Evolutionary conservation across 768 basidiomycete genomes (phyloP), one percentile per base, ranked within the genome.

Genomic region (Sporobolomyces phaffii): DNA sequence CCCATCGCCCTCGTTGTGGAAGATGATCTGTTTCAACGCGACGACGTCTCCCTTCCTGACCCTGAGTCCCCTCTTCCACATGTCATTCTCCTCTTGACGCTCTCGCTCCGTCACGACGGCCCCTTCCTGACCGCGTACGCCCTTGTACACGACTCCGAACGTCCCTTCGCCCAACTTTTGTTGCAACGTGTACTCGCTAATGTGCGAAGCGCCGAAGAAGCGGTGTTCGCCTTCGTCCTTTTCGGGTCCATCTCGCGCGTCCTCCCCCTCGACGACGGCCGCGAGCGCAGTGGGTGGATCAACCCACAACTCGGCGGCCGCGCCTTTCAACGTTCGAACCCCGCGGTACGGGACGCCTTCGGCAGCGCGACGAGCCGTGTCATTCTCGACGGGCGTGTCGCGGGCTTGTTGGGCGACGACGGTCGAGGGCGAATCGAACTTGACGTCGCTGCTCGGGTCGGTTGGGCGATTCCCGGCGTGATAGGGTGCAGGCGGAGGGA

Each of bases 1-100:
- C 60, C 94, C 94, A 77, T 96, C 94, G 73, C 90, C 89, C 78
- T 93, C 90, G 75, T 93, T 91, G 77, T 96, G 93, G 85, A 96
- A 91, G 61, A 97, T 81, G 72, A 98, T 93, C 57, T 92, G 86
- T 78, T 98, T 98, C 53, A 98, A 80, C 10, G 94, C 94, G 15
- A 97, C 91, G 1, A 81, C 77, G 15, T 78, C 80, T 1, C 84
- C 83, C 41, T 68, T 62, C 26, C 62, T 29, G 0, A 75, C 68
- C 31, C 53, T 57, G 38, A 60, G 13, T 44, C 50, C 54, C 20
- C 44, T 43, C 50, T 20, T 18, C 17, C 60, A 54, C 2, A 45
- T 15, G 38, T 34, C 11, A n/a, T 60, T 53, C 65, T 67, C 65
- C 24, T 58, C 50, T 36, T 63, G 58, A 20, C 18, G 13, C 24